Percentiles rank a stretch among this genome's conserved stretches.
phyloP scores from a whole-genome alignment of 768 basidiomycete genomes.

The Lentinus tigrinus region DNA sequence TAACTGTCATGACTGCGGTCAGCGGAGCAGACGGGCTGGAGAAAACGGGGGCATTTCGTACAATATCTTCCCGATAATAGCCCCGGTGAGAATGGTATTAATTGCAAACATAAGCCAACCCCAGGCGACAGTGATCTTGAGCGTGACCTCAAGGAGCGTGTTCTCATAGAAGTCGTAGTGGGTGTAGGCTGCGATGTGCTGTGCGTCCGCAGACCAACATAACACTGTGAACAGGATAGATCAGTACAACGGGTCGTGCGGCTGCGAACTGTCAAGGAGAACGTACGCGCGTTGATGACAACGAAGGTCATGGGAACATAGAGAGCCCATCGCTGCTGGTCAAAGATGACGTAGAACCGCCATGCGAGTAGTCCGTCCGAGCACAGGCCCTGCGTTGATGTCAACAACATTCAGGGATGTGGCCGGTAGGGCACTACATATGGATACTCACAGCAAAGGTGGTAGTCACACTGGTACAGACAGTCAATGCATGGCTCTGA shows the following conservation, averaged over 20 bases:
- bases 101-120: constrained; percentile 25
- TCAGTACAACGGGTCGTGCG: background rate
- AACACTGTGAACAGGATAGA: constrained; percentile 21
- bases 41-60: background rate
- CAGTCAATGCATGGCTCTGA: background rate
- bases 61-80: constrained; percentile 25
- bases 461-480: constrained; percentile 11
- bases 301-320: constrained; percentile 18
- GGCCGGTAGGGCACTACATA: too few relatives aligned
- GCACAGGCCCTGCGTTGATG: constrained; percentile 21
- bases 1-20: too few relatives aligned
- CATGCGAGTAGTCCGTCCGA: constrained; percentile 25
- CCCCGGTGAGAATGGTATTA: constrained; percentile 23
- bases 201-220: constrained; percentile 21
- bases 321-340: constrained; percentile 18
- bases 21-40: too few relatives aligned
- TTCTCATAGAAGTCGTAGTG: constrained; percentile 13
- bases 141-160: constrained; percentile 13
- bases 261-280: too few relatives aligned
- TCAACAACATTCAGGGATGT: too few relatives aligned
- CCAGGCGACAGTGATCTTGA: constrained; percentile 25
- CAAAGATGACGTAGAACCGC: constrained; percentile 25
- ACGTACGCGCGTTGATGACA: constrained; percentile 20
- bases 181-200: constrained; percentile 19
- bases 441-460: constrained; percentile 20